Percentiles rank a stretch among this genome's conserved stretches.
phyloP scores from a whole-genome alignment of 192 early-diverging fungal genomes.

The Backusella circina region DNA sequence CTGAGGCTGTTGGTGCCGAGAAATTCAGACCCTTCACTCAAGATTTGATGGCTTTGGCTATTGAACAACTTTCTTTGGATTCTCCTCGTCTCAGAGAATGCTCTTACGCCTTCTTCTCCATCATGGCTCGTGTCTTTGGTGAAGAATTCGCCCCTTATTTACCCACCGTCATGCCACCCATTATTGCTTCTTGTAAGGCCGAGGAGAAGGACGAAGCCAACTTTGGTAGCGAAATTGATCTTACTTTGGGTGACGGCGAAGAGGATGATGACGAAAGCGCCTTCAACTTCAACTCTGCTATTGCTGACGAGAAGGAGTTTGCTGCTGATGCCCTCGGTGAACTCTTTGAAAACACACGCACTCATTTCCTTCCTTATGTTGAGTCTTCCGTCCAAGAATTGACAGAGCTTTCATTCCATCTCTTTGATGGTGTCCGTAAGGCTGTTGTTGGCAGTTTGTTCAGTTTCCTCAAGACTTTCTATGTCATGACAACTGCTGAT shows the following conservation, averaged over 20 bases:
- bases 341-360: slow-evolving; percentile 72
- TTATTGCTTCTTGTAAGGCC: slow-evolving; percentile 74
- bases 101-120: slow-evolving; percentile 83
- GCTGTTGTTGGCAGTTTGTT: slow-evolving; percentile 69
- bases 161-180: slow-evolving; percentile 69
- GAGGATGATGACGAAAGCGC: slow-evolving; percentile 51
- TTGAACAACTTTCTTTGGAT: slow-evolving; percentile 74
- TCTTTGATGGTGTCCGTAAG: slow-evolving; percentile 82
- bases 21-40: slow-evolving; percentile 75
- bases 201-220: slow-evolving; percentile 58
- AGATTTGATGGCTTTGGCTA: slow-evolving; percentile 69
- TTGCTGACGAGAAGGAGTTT: slow-evolving; percentile 92
- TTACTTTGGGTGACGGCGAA: slow-evolving; percentile 42
- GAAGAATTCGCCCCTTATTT: slow-evolving; percentile 82
- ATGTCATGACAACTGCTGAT: slow-evolving; percentile 59
- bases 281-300: slow-evolving; percentile 68
- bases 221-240: slow-evolving; percentile 34
- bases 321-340: slow-evolving; percentile 87
- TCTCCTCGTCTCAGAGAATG: slow-evolving; percentile 78
- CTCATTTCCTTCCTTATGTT: slow-evolving; percentile 82
- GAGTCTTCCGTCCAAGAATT: slow-evolving; percentile 67
- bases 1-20: slow-evolving; percentile 83
- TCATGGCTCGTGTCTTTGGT: slow-evolving; percentile 75
- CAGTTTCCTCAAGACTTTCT: slow-evolving; percentile 75
- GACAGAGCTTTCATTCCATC: slow-evolving; percentile 65